These are phyloP conservation scores for Venustampulla echinocandica DNA, from an alignment of 495 filamentous ascomycete species.

Conservation along the genomic window DNA sequence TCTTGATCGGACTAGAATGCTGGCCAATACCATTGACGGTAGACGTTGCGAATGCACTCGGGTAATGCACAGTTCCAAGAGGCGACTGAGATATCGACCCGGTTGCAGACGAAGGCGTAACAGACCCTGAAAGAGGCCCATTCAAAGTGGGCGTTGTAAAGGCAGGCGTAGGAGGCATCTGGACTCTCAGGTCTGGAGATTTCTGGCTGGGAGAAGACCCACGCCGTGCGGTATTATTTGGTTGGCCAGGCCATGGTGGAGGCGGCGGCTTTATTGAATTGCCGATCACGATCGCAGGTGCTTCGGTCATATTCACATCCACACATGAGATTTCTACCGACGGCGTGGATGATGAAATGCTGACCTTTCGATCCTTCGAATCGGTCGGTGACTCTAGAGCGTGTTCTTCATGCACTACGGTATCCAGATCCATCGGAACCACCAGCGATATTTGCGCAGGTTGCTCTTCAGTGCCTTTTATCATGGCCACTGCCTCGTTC, in stretches of 20 bases:
- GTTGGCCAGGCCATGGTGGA: conserved; percentile 16
- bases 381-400: conserved; percentile 12
- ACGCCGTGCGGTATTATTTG: not conserved
- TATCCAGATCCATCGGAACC: conserved; percentile 17
- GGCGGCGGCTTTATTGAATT: conserved; percentile 22
- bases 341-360: conserved; percentile 14
- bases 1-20: conserved; percentile 49
- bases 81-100: conserved; percentile 44
- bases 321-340: conserved; percentile 10
- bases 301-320: conserved; percentile 19
- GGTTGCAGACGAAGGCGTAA: conserved; percentile 36
- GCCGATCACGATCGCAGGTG: conserved; percentile 6
- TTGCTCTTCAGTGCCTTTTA: conserved; percentile 2
- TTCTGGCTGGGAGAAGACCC: not conserved
- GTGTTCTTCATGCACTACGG: conserved; percentile 7
- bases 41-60: conserved; percentile 34
- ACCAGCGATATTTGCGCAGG: conserved; percentile 8
- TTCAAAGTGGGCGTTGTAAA: conserved; percentile 27
- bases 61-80: conserved; percentile 30
- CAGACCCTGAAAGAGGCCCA: conserved; percentile 11
- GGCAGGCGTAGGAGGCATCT: conserved; percentile 37
- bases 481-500: not conserved
- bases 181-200: conserved; percentile 38
- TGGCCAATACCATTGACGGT: conserved; percentile 35
- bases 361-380: conserved; percentile 10